These are phyloP conservation scores for Sporisorium scitamineum DNA, from an alignment of 1,284 basidiomycete genomes.

Conservation along the genomic window DNA sequence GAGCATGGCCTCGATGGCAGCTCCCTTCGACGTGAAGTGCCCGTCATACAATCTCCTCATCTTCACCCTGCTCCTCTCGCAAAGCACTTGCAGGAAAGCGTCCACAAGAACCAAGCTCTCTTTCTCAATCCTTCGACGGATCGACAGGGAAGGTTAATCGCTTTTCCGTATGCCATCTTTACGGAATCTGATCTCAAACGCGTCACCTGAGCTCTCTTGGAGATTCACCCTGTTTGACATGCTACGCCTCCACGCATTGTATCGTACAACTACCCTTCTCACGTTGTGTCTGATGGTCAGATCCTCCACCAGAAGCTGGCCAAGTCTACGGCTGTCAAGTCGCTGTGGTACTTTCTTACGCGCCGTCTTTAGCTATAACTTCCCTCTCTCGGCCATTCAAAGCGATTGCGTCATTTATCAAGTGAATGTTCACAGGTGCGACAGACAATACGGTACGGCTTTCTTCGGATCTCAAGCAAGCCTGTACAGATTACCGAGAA, in stretches of 20 bases:
- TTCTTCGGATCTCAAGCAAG: too few species aligned
- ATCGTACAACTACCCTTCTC: slow-evolving; percentile 6
- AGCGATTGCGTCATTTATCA: too few species aligned
- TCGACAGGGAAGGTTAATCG: slow-evolving; percentile 3
- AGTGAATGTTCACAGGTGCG: too few species aligned
- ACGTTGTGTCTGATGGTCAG: background rate
- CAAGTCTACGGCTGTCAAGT: background rate
- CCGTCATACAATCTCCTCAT: background rate
- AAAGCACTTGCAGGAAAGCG: background rate
- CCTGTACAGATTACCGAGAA: too few species aligned
- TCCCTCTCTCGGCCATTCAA: too few species aligned
- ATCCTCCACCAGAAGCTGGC: background rate
- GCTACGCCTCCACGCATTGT: background rate
- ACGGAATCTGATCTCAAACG: background rate
- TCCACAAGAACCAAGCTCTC: background rate
- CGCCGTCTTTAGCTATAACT: background rate
- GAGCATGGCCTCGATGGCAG: too few species aligned
- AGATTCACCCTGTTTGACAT: background rate
- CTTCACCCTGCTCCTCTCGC: background rate
- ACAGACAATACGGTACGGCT: too few species aligned
- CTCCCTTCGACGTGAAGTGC: too few species aligned
- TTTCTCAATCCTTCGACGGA: slow-evolving; percentile 2
- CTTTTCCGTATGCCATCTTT: background rate
- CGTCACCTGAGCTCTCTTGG: slow-evolving; percentile 6
- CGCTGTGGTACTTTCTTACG: background rate